phyloP scores from a whole-genome alignment of 169 alveolate species.

The Eimeria maxima region DNA sequence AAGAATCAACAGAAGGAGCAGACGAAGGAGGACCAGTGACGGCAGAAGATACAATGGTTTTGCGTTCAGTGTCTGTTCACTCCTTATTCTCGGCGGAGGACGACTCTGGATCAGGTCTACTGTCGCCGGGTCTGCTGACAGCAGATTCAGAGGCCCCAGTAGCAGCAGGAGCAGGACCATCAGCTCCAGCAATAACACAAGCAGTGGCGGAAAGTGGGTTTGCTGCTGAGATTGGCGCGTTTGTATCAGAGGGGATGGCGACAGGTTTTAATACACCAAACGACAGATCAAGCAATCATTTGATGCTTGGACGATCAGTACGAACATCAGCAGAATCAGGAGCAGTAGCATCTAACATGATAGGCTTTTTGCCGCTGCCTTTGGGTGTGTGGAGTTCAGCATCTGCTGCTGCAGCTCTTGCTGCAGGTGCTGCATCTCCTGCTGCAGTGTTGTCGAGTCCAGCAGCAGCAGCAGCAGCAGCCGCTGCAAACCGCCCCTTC shows the following conservation, averaged over 20 bases:
- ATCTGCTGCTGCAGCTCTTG: background rate
- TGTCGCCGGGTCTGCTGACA: background rate
- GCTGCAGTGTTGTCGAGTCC: constrained; percentile 13
- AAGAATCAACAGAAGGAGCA: background rate
- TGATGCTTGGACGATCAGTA: background rate
- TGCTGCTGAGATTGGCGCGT: too few relatives aligned
- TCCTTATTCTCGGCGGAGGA: background rate
- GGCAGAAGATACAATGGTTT: background rate
- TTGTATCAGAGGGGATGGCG: background rate
- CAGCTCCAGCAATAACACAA: background rate
- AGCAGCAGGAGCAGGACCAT: constrained; percentile 5
- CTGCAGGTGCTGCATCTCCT: background rate
- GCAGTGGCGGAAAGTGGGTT: background rate
- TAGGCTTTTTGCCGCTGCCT: background rate
- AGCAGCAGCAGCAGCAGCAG: background rate
- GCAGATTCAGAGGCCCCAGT: background rate
- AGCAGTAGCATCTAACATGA: background rate
- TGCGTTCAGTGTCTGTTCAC: background rate
- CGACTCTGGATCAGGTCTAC: background rate
- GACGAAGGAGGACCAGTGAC: too few relatives aligned
- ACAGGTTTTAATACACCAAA: background rate
- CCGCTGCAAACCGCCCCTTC: background rate
- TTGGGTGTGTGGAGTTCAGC: background rate
- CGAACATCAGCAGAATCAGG: background rate
- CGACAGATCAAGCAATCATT: background rate